phyloP scores from a whole-genome alignment of 116 monocot genomes.

The Cymodocea nodosa region DNA sequence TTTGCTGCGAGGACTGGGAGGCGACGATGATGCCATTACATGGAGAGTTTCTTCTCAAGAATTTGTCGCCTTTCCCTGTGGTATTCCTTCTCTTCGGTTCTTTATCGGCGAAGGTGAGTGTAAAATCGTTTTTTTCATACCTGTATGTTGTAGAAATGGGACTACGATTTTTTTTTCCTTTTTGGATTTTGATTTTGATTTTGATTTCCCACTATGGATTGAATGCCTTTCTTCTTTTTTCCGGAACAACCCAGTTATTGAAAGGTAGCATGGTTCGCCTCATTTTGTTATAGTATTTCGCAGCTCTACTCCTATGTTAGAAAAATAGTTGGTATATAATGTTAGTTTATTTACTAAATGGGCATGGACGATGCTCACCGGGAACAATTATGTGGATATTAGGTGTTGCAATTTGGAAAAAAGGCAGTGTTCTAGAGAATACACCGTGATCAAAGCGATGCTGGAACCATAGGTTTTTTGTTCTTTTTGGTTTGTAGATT shows the following conservation, averaged over 20 bases:
- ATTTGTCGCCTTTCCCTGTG: conserved; percentile 11
- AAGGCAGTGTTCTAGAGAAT: no score
- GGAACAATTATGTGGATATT: no score
- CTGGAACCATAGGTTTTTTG: no score
- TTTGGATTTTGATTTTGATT: background rate
- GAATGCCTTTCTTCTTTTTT: background rate
- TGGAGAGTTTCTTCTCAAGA: conserved; percentile 4
- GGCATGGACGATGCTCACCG: background rate
- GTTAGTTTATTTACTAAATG: background rate
- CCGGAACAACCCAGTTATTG: no score
- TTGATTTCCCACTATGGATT: background rate
- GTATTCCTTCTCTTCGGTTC: conserved; percentile 18
- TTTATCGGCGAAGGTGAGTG: conserved; percentile 12
- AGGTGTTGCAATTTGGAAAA: no score
- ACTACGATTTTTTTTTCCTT: background rate
- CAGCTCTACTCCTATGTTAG: no score
- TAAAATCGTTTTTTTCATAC: no score
- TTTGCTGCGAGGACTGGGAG: background rate
- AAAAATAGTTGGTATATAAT: no score
- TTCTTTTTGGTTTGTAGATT: no score
- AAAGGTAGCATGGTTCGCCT: background rate
- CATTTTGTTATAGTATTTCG: background rate
- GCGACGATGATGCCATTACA: background rate
- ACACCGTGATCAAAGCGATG: no score
- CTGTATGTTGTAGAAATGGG: background rate